Conservation (phyloP, 2,329 filamentous ascomycete genomes). For the Coniochaeta sp. region DNA sequence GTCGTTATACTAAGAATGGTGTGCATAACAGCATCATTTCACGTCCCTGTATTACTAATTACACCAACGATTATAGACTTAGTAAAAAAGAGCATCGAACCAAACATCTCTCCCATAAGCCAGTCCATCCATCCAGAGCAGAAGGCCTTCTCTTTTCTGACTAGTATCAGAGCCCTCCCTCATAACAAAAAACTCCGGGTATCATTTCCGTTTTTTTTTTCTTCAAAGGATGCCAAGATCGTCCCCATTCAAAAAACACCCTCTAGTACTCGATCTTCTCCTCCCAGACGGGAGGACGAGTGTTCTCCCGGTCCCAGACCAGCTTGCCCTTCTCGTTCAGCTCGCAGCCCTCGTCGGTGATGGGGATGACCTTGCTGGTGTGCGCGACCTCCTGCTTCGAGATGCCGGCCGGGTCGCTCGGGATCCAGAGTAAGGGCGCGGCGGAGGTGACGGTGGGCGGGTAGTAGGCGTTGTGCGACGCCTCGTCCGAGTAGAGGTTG, state of each 20-base stretch:
- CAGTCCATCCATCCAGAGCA: not conserved
- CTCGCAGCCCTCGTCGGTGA: constrained; percentile 70
- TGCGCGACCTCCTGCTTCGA: constrained; percentile 71
- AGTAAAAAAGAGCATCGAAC: not conserved
- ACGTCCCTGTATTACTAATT: not conserved
- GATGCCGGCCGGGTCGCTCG: constrained; percentile 65
- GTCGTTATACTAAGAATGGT: not conserved
- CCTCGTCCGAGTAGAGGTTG: constrained; percentile 52
- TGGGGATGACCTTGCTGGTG: constrained; percentile 62
- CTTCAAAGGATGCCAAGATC: not conserved
- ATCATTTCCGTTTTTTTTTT: not conserved
- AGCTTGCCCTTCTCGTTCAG: constrained; percentile 59
- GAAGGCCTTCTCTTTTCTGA: not conserved
- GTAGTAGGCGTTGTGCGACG: constrained; percentile 62
- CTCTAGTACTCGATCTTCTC: constrained; percentile 25
- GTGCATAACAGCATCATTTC: not conserved
- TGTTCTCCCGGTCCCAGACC: constrained; percentile 24
- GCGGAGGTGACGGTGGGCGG: constrained; percentile 60
- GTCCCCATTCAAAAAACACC: not conserved
- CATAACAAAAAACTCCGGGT: not conserved
- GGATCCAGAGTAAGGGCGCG: constrained; percentile 76
- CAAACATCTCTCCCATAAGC: not conserved
- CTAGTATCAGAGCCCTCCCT: not conserved
- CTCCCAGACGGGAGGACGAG: constrained; percentile 25
- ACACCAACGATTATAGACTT: not conserved